Evolutionary conservation across 208 protist genomes (phyloP).

Genomic region (Trichomonas tenax): DNA sequence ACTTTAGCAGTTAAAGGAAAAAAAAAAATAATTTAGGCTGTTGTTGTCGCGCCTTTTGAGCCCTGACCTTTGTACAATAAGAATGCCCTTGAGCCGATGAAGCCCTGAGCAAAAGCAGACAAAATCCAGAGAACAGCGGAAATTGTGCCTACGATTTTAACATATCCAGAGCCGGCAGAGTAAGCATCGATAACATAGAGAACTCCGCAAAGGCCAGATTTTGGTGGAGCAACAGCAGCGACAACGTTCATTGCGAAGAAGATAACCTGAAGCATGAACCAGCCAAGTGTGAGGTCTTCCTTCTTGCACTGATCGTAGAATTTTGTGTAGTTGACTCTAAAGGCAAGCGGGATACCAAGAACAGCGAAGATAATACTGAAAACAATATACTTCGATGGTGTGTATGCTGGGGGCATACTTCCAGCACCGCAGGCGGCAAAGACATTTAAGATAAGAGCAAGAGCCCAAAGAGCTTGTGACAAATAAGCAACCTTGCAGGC

Average conservation of each 20-base stretch:
- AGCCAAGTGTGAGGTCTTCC: neutral
- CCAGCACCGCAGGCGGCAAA: neutral
- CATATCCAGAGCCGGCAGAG: neutral
- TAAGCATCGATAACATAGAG: neutral
- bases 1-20: too few relatives aligned
- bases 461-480: neutral
- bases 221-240: neutral
- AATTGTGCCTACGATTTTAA: neutral
- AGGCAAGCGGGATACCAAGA: neutral
- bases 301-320: neutral
- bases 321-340: neutral
- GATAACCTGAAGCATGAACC: neutral
- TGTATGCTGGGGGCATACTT: neutral
- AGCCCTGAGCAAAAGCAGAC: neutral
- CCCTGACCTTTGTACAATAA: neutral
- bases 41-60: too few relatives aligned
- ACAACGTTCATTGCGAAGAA: neutral
- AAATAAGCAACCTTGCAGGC: neutral
- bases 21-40: too few relatives aligned
- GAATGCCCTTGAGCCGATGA: neutral
- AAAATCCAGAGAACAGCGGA: neutral
- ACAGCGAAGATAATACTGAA: neutral
- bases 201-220: neutral
- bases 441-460: neutral
- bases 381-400: neutral